Percentiles rank a stretch among this genome's conserved stretches.
phyloP scores from a whole-genome alignment of 2,329 filamentous ascomycete genomes.

The Calycina herbarum region DNA sequence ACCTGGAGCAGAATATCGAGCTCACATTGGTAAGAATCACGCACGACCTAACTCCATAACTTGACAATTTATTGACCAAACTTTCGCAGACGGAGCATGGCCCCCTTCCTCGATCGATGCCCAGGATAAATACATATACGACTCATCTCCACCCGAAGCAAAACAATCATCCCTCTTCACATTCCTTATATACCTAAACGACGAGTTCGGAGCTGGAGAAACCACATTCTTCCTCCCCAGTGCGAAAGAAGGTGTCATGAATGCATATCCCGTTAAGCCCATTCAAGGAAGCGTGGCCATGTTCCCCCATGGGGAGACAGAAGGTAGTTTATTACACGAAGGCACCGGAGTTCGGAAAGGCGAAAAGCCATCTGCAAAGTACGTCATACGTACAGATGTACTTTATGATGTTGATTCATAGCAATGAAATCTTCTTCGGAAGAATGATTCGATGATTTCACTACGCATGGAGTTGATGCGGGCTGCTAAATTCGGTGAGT shows the following conservation, averaged over 20 bases:
- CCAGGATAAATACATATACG: conserved; percentile 57
- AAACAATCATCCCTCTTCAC: conserved; percentile 69
- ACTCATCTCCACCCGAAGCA: conserved; percentile 57
- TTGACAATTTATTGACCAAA: neutral
- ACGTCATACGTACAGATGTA: conserved; percentile 70
- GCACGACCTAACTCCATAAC: neutral
- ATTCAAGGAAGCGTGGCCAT: conserved; percentile 68
- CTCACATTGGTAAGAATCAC: conserved; percentile 53
- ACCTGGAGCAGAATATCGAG: conserved; percentile 69
- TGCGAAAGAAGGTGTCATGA: conserved; percentile 62
- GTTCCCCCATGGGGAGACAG: conserved; percentile 69
- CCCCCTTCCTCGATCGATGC: conserved; percentile 65
- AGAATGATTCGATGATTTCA: no score
- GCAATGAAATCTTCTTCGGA: neutral
- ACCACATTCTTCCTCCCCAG: conserved; percentile 71
- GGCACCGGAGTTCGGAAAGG: conserved; percentile 69
- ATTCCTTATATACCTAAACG: conserved; percentile 68
- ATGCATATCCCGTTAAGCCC: conserved; percentile 67
- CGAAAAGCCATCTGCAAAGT: conserved; percentile 56
- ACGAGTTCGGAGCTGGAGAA: conserved; percentile 71
- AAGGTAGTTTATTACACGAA: conserved; percentile 66
- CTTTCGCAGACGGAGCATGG: conserved; percentile 61
- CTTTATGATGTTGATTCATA: conserved; percentile 59
- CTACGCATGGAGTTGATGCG: neutral
- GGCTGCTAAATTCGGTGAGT: neutral